Percentiles rank a stretch among this genome's conserved stretches.
These are phyloP conservation scores for Fusarium avenaceum DNA, from an alignment of 2,329 filamentous ascomycete species.

Conservation along the genomic window DNA sequence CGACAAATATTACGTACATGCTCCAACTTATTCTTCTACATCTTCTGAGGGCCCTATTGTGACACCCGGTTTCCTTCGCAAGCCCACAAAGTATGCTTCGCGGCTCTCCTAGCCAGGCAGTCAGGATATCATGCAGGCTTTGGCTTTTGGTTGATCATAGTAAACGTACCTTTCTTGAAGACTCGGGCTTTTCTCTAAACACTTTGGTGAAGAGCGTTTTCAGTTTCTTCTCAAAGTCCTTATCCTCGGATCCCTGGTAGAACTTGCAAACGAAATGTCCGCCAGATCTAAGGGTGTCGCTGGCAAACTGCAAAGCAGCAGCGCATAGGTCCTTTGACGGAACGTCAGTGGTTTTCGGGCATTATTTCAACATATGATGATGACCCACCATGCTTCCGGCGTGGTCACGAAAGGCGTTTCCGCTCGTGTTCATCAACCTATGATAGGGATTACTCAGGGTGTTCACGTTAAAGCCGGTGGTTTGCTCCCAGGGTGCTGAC, in stretches of 20 bases:
- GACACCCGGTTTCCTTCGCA: constrained; percentile 72
- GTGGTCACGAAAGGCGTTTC: constrained; percentile 87
- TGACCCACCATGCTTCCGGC: constrained; percentile 90
- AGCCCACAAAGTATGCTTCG: constrained; percentile 87
- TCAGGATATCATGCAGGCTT: constrained; percentile 5
- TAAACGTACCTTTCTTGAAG: constrained; percentile 80
- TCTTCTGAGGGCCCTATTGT: constrained; percentile 30
- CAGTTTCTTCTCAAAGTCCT: constrained; percentile 79
- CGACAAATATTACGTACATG: not conserved
- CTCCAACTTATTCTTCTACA: constrained; percentile 1
- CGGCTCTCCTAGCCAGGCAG: constrained; percentile 61
- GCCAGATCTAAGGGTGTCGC: constrained; percentile 83
- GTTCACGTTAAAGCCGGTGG: constrained; percentile 81
- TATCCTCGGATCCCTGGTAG: constrained; percentile 92
- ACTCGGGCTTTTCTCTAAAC: constrained; percentile 88
- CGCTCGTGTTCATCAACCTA: constrained; percentile 99
- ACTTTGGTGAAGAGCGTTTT: constrained; percentile 84
- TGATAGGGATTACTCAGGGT: constrained; percentile 94
- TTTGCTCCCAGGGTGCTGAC: constrained; percentile 95
- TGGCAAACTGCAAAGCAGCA: constrained; percentile 86
- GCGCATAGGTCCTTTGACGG: constrained; percentile 82
- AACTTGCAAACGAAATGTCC: constrained; percentile 98
- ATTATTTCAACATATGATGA: too few relatives aligned
- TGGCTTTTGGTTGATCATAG: not conserved
- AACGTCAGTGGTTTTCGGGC: constrained; percentile 1